Evolutionary conservation across 805 yeast genomes (phyloP), one percentile per base, ranked within the genome.

Genomic region (Yarrowia sp.): DNA sequence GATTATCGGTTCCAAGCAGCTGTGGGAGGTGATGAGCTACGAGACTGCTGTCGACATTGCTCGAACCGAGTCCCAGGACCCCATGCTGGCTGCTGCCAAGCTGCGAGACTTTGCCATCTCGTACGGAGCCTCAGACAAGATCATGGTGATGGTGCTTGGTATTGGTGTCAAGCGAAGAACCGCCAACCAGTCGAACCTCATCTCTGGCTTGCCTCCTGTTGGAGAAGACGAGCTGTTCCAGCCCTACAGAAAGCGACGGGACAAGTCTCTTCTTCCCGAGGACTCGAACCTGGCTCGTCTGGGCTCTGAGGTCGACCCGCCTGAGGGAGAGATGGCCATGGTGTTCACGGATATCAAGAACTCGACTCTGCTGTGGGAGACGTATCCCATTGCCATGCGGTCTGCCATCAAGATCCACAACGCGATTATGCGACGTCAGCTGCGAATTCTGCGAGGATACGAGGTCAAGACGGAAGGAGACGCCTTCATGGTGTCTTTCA

Each of bases 401-500:
- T 88, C 97, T 1, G 98, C 99, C 0, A 95, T 95, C 74, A 92
- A 92, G 78, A 89, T 91, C 4, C 99, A 95, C 78, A 95, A 95
- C 75, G 85, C 91, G 24, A 85, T 95, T 38, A 95, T 95, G 99
- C 86, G 99, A 74, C 85, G 98, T 61, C 96, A 92, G 72, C 79
- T 95, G 70, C 85, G 97, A 72, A 88, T 93, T 58, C 91, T 91
- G 75, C 98, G 98, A 42, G 99, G 99, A 1, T 95, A 95, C 76
- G 99, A 95, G 77, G 99, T 95, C 34, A 95, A 95, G 76, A 95
- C 98, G 1, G 99, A 95, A 86, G 99, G 99, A 75, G 99, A 95
- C 82, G 97, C 99, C 0, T 95, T 95, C 73, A 93, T 95, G 91
- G 98, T 95, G 14, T 91, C 98, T 13, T 95, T 95, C 77, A 97